Base-by-base conservation (phyloP, 441 rosid genomes). In the Manihot esculenta region DNA sequence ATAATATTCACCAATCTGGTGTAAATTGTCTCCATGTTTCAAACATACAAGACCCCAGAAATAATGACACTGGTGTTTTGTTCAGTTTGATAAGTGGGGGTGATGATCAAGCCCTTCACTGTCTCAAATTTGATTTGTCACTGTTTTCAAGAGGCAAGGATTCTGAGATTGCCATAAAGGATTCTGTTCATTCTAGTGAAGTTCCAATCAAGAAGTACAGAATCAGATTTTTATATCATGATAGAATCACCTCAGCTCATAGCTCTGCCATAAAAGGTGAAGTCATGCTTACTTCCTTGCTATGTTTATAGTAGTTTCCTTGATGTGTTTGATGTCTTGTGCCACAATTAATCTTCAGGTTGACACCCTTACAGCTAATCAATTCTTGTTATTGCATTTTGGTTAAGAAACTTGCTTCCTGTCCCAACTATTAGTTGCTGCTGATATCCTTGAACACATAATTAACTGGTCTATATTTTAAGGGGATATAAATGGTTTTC, bases 201-300 rank as follows among this genome's bases (percentile, higher is more conserved):
- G 76, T 69, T 71, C 86, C 69, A 76, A 72, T 72, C 70, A 72
- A 47, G 55, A 80, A 73, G 63, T 80, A 77, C 30, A 68, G 74
- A 26, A 81, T 95, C 75, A 80, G 79, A 70, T 73, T 88, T 74
- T 61, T 80, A 59, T 67, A 74, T 76, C 86, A 78, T 51, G 81
- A 80, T 61, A 84, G 75, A 70, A 73, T 91, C 23, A 73, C 73
- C 66, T 88, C 94, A 51, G 97, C 97, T 55, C 99, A 95, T 79
- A 84, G 88, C 74, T 93, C 99, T 65, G 95, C 99, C 48, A 77
- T 93, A 48, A 91, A 95, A 95, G 98, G 99, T 95, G 72, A 79
- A 63, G 53, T 50, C 26, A 7, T 50, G 53, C 55, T 38, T 33
- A 57, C 20, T 62, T 3, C 45, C 14, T 49, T 21, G 9, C 23